phyloP scores from a whole-genome alignment of 2,329 filamentous ascomycete species.

The Talaromyces sp. region DNA sequence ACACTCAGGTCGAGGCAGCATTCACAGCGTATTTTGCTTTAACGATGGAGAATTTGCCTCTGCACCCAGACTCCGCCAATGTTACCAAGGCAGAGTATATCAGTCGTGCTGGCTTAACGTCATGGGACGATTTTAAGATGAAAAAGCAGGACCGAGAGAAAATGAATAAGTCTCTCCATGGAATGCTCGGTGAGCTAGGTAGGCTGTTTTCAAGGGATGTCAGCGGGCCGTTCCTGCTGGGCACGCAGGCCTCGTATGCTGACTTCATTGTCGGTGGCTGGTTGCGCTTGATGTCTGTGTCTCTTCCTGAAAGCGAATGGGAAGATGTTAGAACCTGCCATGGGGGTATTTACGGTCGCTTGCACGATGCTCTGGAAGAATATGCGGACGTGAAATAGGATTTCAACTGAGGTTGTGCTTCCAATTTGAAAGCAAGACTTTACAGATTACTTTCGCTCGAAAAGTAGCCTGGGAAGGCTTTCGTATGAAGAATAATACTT shows the following conservation, averaged over 20 bases:
- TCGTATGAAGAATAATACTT: too few relatives aligned
- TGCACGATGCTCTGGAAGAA: slow-evolving; percentile 47
- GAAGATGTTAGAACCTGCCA: slow-evolving; percentile 48
- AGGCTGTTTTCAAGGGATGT: slow-evolving; percentile 39
- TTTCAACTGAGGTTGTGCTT: neutral
- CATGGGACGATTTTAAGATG: slow-evolving; percentile 40
- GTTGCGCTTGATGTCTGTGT: slow-evolving; percentile 47
- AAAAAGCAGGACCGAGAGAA: slow-evolving; percentile 40
- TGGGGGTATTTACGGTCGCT: slow-evolving; percentile 47
- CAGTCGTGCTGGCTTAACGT: slow-evolving; percentile 43
- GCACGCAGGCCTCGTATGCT: slow-evolving; percentile 47
- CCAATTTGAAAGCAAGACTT: neutral
- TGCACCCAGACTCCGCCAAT: slow-evolving; percentile 50
- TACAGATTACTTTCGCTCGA: neutral
- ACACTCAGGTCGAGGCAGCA: slow-evolving; percentile 52
- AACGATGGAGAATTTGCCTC: slow-evolving; percentile 42
- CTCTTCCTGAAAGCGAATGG: slow-evolving; percentile 49
- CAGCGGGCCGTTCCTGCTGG: slow-evolving; percentile 50
- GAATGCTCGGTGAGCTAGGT: slow-evolving; percentile 42
- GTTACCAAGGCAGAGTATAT: slow-evolving; percentile 47
- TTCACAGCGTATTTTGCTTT: slow-evolving; percentile 50
- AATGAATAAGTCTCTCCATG: slow-evolving; percentile 40
- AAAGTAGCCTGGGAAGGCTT: too few relatives aligned
- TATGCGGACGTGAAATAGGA: slow-evolving; percentile 35
- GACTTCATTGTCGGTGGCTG: slow-evolving; percentile 58